These are phyloP conservation scores for Chloris gayana DNA, from an alignment of 176 grass and related monocot genomes.

Conservation along the genomic window DNA sequence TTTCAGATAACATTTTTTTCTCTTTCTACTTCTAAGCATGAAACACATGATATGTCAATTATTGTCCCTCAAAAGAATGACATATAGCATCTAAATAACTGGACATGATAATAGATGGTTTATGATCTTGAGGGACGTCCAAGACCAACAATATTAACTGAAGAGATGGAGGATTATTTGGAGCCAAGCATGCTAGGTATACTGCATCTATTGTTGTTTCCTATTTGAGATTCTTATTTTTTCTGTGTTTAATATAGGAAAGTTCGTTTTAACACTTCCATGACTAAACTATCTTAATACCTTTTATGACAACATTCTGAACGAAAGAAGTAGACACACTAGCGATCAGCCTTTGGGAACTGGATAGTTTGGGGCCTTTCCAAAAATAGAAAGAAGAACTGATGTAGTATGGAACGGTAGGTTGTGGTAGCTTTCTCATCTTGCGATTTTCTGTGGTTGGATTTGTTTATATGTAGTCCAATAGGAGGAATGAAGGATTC, in stretches of 20 bases:
- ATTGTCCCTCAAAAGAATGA: too few species aligned
- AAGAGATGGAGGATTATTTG: background rate
- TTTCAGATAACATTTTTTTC: too few species aligned
- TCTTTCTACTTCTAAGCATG: too few species aligned
- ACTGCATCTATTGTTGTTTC: background rate
- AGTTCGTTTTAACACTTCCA: too few species aligned
- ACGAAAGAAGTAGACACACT: background rate
- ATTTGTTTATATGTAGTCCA: too few species aligned
- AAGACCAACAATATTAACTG: too few species aligned
- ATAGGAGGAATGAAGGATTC: too few species aligned
- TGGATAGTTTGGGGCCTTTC: background rate
- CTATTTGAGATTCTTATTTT: background rate
- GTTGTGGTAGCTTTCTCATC: too few species aligned
- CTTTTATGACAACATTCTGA: background rate
- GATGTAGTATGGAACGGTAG: too few species aligned
- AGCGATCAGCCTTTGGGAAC: background rate
- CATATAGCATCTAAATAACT: too few species aligned
- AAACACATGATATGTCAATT: too few species aligned
- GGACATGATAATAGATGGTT: background rate
- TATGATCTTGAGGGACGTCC: background rate
- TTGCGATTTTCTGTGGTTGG: too few species aligned
- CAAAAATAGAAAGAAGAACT: background rate
- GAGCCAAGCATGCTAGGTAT: slow-evolving; percentile 33
- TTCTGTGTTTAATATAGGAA: background rate
- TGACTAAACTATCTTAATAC: background rate